Evolutionary conservation across 202 grass and related monocot genomes (phyloP).

Genomic region (Zizania palustris): DNA sequence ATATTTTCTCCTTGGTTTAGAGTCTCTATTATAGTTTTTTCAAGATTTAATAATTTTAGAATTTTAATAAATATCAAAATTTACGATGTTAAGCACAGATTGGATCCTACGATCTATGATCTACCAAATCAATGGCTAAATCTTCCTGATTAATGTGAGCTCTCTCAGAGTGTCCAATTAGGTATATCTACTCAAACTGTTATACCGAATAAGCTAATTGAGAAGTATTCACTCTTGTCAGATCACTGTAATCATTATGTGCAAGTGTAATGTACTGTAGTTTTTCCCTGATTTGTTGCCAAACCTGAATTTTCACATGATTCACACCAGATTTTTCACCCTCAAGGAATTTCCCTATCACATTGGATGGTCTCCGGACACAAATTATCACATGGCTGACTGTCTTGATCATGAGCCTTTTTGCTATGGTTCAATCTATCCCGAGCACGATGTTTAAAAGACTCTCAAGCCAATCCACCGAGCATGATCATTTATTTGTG

Average conservation of each 20-base stretch:
- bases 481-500: conserved; percentile 49
- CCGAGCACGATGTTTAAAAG: conserved; percentile 68
- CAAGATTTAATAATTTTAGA: no score
- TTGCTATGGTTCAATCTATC: conserved; percentile 57
- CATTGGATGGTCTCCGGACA: conserved; percentile 50
- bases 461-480: conserved; percentile 50
- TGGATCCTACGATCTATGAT: background rate
- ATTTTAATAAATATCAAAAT: background rate
- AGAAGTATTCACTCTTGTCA: background rate
- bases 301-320: conserved; percentile 27
- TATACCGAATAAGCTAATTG: conserved; percentile 12
- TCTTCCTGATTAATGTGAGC: no score
- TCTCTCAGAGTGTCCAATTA: no score
- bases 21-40: no score
- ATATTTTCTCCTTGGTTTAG: no score
- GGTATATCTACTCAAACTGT: background rate
- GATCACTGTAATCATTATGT: background rate
- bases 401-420: conserved; percentile 68
- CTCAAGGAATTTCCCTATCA: conserved; percentile 38
- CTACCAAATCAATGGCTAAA: no score
- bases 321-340: conserved; percentile 49
- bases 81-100: background rate
- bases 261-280: background rate
- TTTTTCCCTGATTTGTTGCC: background rate
- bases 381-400: conserved; percentile 72